Base-by-base conservation (phyloP, 192 early-diverging fungal species). In the Borealophlyctis nickersoniae region DNA sequence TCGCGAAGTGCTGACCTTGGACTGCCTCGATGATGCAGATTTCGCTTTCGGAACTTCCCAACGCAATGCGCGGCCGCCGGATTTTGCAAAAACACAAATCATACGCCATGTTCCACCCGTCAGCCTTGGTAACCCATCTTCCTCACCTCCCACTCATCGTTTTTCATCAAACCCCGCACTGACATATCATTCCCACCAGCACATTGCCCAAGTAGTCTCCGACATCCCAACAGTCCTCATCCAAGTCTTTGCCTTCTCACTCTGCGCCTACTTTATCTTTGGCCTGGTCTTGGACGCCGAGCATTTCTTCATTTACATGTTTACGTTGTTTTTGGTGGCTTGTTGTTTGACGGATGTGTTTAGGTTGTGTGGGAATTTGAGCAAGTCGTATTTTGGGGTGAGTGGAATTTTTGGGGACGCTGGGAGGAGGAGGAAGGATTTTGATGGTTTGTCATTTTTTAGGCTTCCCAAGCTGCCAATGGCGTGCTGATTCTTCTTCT, bases 71-170 rank as follows among this genome's bases (percentile, higher is more conserved):
- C 36, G 88, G 88, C 36, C 87, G 89, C 32, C 81, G 81, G 22
- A 82, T 91, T 39, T 70, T 91, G 30, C 84, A 88, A 65, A 93
- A 93, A 69, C 91, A 93, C 70, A 89, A 86, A 52, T 74, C 80
- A 3, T 88, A 84, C 67, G 85, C 91, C 50, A 39, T 89, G 58
- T 87, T 87, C 64, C 80, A 81, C 4, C 87, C 87, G 14, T 75
- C 82, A 19, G 82, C 87, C 0, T 80, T n/a, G n/a, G n/a, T n/a
- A n/a, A n/a, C n/a, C n/a, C n/a, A n/a, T n/a, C n/a, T n/a, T n/a
- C n/a, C n/a, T n/a, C n/a, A n/a, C n/a, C n/a, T n/a, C n/a, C n/a
- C n/a, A n/a, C n/a, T n/a, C n/a, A n/a, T n/a, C n/a, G n/a, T n/a
- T n/a, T n/a, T n/a, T n/a, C n/a, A n/a, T n/a, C n/a, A n/a, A n/a